These are phyloP conservation scores for Colletotrichum musae DNA, from an alignment of 2,329 filamentous ascomycete species.

Conservation along the genomic window DNA sequence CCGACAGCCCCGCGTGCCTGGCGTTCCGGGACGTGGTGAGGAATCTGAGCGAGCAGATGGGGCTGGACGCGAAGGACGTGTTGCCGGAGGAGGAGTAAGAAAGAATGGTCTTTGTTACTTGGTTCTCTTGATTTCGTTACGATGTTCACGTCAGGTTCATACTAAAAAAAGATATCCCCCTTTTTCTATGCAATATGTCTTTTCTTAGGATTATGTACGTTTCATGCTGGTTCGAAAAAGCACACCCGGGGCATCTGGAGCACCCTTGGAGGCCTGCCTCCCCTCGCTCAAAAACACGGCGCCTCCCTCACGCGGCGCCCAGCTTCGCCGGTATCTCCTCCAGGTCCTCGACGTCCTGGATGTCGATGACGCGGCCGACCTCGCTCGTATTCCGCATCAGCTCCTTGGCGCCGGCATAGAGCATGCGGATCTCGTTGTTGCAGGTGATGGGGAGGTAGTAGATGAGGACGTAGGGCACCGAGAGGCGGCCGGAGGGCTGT, in stretches of 20 bases:
- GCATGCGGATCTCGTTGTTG: constrained; percentile 89
- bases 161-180: constrained; percentile 28
- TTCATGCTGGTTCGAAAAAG: no score
- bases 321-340: constrained; percentile 82
- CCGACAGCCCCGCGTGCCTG: constrained; percentile 90
- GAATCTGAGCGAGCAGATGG: constrained; percentile 76
- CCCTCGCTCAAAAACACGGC: constrained; percentile 1
- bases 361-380: constrained; percentile 89
- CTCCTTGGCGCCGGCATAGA: constrained; percentile 96
- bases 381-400: constrained; percentile 94
- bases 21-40: constrained; percentile 87
- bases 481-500: constrained; percentile 86
- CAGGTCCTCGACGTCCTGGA: constrained; percentile 84
- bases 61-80: constrained; percentile 70
- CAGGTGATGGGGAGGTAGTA: constrained; percentile 96
- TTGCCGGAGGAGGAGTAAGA: constrained; percentile 55
- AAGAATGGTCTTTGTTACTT: not conserved
- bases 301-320: constrained; percentile 47
- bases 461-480: constrained; percentile 93
- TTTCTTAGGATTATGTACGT: constrained; percentile 36
- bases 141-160: not conserved
- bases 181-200: not conserved
- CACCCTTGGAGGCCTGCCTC: not conserved
- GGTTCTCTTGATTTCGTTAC: not conserved
- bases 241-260: no score